Evolutionary conservation across 1,284 basidiomycete species (phyloP).

Genomic region (Mixia osmundae): DNA sequence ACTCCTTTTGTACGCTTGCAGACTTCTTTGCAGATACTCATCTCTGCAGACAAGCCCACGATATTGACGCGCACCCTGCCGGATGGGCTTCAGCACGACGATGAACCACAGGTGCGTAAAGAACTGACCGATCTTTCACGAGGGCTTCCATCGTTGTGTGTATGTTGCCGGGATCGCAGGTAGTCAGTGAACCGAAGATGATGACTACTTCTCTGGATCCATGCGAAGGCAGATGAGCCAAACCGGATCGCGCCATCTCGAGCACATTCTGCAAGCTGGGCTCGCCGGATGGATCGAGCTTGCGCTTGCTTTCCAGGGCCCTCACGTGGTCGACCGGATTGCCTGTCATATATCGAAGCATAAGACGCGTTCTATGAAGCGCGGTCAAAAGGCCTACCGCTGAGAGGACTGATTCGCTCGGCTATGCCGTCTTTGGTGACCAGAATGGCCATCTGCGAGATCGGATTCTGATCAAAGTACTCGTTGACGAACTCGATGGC

Average conservation of each 20-base stretch:
- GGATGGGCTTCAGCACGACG: not conserved
- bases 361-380: not conserved
- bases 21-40: slow-evolving; percentile 85
- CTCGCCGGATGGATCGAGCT: slow-evolving; percentile 70
- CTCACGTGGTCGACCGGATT: slow-evolving; percentile 84
- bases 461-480: slow-evolving; percentile 98
- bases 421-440: slow-evolving; percentile 71
- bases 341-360: slow-evolving; percentile 29
- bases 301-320: slow-evolving; percentile 60
- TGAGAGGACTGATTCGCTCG: slow-evolving; percentile 66
- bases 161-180: slow-evolving; percentile 89
- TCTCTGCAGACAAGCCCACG: slow-evolving; percentile 79
- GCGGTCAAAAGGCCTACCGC: slow-evolving; percentile 32
- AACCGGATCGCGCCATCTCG: slow-evolving; percentile 74
- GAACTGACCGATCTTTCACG: slow-evolving; percentile 29
- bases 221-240: slow-evolving; percentile 81
- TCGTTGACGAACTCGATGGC: slow-evolving; percentile 64
- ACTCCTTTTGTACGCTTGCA: slow-evolving; percentile 70
- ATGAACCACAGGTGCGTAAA: not conserved
- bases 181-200: slow-evolving; percentile 82
- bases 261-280: slow-evolving; percentile 90
- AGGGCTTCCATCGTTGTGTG: slow-evolving; percentile 71
- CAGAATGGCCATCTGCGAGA: slow-evolving; percentile 89
- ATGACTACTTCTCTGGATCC: slow-evolving; percentile 86
- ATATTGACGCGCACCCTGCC: slow-evolving; percentile 70